Evolutionary conservation across 2,329 filamentous ascomycete genomes (phyloP), one percentile per base, ranked within the genome.

Genomic region (Aureobasidium mangrovei): DNA sequence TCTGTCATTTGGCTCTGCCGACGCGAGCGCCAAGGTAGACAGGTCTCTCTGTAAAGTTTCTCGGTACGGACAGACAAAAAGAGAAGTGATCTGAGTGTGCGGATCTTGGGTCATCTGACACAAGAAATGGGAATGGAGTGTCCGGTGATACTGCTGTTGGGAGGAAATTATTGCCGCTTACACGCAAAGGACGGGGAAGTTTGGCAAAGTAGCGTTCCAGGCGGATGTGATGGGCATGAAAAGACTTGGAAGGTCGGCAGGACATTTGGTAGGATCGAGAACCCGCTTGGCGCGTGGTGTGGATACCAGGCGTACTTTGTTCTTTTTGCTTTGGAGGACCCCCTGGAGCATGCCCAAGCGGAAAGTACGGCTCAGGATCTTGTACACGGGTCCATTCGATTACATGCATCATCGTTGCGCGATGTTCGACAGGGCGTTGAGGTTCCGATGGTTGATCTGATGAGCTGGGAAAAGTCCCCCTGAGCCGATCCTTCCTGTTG

Each of bases 31-130:
- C 35, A 36, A n/a, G 18, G 7, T 28, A 18, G 18, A 18, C 18
- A 18, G 18, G 18, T 36, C 24, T 36, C n/a, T 10, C 5, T 28
- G 24, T 36, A 33, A 28, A 33, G 28, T 49, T 49, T 10, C 29
- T 26, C 29, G 8, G 18, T 32, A 9, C 32, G 4, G 27, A 18
- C 26, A 9, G 10, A 31, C 4, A 7, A 12, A 36, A 31, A n/a
- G 12, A 10, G 5, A 28, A 26, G 33, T 24, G 45, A 48, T 39
- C 35, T 28, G 35, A 3, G 7, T 7, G n/a, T 12, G 38, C 8
- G 38, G 12, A 42, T 27, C n/a, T 52, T 27, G 38, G 32, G 42
- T 52, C 47, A 52, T 42, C 36, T 52, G 47, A 52, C 31, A 8
- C 18, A 24, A 28, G 3, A n/a, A n/a, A 28, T 12, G 8, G 5